phyloP scores from a whole-genome alignment of 805 yeast species.

The Suhomyces pyralidae region DNA sequence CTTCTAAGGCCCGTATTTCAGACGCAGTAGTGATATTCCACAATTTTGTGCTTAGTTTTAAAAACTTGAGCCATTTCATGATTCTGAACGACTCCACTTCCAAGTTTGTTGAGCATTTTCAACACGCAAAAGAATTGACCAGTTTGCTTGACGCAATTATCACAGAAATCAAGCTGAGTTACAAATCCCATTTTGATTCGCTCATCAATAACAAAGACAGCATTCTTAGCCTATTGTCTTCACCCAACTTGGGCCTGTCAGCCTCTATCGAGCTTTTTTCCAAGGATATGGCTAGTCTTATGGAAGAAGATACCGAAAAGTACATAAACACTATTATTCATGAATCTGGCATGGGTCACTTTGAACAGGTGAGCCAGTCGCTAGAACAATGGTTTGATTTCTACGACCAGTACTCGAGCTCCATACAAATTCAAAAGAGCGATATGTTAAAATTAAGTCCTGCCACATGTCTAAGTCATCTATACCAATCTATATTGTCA shows the following conservation, averaged over 20 bases:
- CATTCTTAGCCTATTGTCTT: neutral
- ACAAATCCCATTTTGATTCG: constrained; percentile 7
- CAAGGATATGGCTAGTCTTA: constrained; percentile 18
- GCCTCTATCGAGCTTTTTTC: constrained; percentile 14
- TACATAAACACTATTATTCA: constrained; percentile 21
- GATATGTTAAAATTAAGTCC: constrained; percentile 3
- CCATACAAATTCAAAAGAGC: neutral
- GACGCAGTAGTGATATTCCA: constrained; percentile 19
- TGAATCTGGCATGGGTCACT: neutral
- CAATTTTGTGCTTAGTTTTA: constrained; percentile 24
- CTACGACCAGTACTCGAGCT: constrained; percentile 1
- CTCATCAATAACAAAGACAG: neutral
- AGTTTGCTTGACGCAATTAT: constrained; percentile 4
- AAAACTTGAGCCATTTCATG: constrained; percentile 18
- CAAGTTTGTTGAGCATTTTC: constrained; percentile 10
- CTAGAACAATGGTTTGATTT: constrained; percentile 9
- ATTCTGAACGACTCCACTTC: constrained; percentile 14
- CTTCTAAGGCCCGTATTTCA: neutral
- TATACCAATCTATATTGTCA: neutral
- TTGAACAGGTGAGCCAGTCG: neutral
- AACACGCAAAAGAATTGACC: constrained; percentile 3
- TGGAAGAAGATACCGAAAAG: constrained; percentile 25
- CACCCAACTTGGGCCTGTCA: neutral
- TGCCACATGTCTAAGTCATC: constrained; percentile 5
- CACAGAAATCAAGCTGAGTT: constrained; percentile 5